Conservation (phyloP, 208 protist genomes). For the Leishmania tarentolae region DNA sequence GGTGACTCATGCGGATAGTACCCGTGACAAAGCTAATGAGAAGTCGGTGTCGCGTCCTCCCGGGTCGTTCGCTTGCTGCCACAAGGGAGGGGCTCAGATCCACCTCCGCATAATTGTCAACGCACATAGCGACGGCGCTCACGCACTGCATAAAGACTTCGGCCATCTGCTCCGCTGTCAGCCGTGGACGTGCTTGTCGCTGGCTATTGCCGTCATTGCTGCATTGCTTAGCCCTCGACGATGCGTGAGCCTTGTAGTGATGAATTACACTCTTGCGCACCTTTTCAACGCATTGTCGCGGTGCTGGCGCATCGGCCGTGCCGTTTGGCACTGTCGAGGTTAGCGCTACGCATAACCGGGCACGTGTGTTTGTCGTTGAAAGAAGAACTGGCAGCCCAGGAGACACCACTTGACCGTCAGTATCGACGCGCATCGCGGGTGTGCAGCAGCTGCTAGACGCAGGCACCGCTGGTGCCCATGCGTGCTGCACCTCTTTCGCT, state of each 20-base stretch:
- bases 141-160: slow-evolving; percentile 26
- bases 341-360: slow-evolving; percentile 39
- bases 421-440: slow-evolving; percentile 14
- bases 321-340: not conserved
- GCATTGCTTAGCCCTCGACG: not conserved
- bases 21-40: slow-evolving; percentile 50
- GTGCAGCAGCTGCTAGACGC: slow-evolving; percentile 9
- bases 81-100: slow-evolving; percentile 56
- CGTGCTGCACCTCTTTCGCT: slow-evolving; percentile 19
- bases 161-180: slow-evolving; percentile 13
- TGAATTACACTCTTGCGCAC: slow-evolving; percentile 32
- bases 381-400: slow-evolving; percentile 27
- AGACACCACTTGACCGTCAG: slow-evolving; percentile 15
- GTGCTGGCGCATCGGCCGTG: not conserved
- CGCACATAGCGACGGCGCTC: slow-evolving; percentile 42
- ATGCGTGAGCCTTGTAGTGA: slow-evolving; percentile 14
- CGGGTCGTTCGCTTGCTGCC: slow-evolving; percentile 36
- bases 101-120: slow-evolving; percentile 71
- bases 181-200: not conserved
- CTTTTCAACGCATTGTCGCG: slow-evolving; percentile 18
- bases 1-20: slow-evolving; percentile 41
- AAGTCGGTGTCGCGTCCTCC: slow-evolving; percentile 35
- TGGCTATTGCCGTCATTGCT: not conserved
- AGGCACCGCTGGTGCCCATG: slow-evolving; percentile 14
- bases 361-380: slow-evolving; percentile 25